phyloP scores from a whole-genome alignment of 2,329 filamentous ascomycete species.

The Lasiodiplodia citricola region DNA sequence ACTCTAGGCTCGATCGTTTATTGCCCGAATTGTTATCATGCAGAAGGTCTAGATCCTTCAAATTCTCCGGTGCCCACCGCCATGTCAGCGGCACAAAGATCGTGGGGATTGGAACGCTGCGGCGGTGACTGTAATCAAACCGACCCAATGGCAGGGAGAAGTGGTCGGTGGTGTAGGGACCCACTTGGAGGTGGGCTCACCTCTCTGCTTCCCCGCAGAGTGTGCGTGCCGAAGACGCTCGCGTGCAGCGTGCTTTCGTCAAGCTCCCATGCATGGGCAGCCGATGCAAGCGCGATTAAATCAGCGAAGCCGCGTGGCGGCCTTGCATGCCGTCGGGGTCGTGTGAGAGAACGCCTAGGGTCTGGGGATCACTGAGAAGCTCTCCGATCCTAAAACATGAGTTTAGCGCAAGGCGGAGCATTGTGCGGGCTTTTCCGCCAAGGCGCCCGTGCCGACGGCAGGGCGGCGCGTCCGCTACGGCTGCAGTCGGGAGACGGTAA shows the following conservation, averaged over 20 bases:
- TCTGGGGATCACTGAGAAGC: background rate
- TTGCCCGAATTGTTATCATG: slow-evolving; percentile 16
- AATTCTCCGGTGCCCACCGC: background rate
- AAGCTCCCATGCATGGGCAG: background rate
- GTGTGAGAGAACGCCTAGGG: background rate
- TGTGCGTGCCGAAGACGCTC: background rate
- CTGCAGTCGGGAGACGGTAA: background rate
- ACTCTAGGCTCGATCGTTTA: slow-evolving; percentile 25
- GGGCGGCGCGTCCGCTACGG: background rate
- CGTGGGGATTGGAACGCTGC: background rate
- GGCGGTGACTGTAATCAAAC: slow-evolving; percentile 14
- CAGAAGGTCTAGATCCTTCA: slow-evolving; percentile 11
- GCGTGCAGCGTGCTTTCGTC: background rate
- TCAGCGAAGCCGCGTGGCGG: background rate
- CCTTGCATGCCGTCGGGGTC: background rate
- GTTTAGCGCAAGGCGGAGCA: slow-evolving; percentile 5
- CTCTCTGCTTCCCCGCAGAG: slow-evolving; percentile 8
- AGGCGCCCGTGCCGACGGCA: background rate
- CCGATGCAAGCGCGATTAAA: slow-evolving; percentile 11
- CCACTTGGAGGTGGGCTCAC: background rate
- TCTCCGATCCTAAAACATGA: background rate
- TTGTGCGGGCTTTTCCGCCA: slow-evolving; percentile 10
- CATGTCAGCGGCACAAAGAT: slow-evolving; percentile 4
- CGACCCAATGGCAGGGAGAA: slow-evolving; percentile 6
- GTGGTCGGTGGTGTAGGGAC: background rate